A percentile compares a stretch with the other conserved stretches of the same genome.
Evolutionary conservation across 192 early-diverging fungal genomes (phyloP).

Genomic region (Dispira simplex): DNA sequence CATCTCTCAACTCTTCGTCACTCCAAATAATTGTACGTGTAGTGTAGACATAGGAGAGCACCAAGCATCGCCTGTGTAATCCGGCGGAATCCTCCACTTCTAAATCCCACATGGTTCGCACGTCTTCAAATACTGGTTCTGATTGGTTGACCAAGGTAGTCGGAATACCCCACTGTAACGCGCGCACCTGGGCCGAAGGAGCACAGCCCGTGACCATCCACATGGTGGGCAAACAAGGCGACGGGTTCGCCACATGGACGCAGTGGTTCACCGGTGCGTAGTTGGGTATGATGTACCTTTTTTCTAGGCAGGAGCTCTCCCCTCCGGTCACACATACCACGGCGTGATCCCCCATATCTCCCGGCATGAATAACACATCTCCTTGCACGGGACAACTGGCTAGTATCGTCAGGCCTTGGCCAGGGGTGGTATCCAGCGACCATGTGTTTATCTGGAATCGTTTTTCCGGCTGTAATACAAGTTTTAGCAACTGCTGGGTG

Average conservation of each 20-base stretch:
- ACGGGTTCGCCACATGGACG: neutral
- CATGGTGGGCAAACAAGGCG: neutral
- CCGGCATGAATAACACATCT: neutral
- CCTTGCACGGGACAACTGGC: neutral
- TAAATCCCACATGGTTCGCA: neutral
- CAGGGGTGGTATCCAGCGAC: neutral
- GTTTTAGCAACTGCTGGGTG: neutral
- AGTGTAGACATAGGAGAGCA: neutral
- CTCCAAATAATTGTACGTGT: neutral
- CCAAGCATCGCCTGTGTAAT: neutral
- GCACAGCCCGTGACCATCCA: neutral
- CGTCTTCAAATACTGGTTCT: neutral
- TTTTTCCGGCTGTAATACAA: no score
- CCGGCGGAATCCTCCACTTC: neutral
- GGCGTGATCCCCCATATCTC: constrained; percentile 6
- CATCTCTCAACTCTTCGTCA: neutral
- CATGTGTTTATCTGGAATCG: neutral
- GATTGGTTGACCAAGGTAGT: neutral
- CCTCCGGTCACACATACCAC: neutral
- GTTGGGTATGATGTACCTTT: neutral
- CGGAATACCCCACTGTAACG: neutral
- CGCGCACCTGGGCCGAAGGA: neutral
- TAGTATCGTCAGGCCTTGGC: neutral
- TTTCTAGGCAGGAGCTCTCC: neutral
- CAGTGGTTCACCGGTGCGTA: neutral